Percentiles rank a stretch among this genome's conserved stretches.
These are phyloP conservation scores for Paecilomyces fulvus DNA, from an alignment of 2,329 filamentous ascomycete species.

Conservation along the genomic window DNA sequence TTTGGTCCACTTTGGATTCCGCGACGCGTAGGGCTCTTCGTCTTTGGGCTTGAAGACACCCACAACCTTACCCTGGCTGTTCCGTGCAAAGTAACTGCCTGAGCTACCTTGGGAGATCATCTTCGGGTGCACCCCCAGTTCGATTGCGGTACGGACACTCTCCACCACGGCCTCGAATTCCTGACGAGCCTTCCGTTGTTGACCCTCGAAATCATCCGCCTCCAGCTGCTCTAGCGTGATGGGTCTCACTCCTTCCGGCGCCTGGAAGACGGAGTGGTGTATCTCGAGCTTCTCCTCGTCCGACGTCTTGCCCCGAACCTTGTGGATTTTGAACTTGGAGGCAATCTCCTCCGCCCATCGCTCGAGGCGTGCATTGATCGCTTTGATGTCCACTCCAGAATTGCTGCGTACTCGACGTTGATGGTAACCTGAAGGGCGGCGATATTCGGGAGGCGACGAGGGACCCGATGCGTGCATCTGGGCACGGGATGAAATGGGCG, in stretches of 20 bases:
- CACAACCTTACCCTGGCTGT: slow-evolving; percentile 84
- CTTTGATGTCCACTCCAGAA: slow-evolving; percentile 87
- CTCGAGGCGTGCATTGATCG: slow-evolving; percentile 91
- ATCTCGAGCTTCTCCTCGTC: slow-evolving; percentile 90
- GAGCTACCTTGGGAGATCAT: slow-evolving; percentile 97
- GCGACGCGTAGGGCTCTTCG: slow-evolving; percentile 92
- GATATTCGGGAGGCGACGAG: slow-evolving; percentile 30
- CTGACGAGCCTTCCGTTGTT: slow-evolving; percentile 57
- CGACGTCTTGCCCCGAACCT: slow-evolving; percentile 61
- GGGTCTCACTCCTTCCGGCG: slow-evolving; percentile 78
- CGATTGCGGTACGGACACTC: slow-evolving; percentile 82
- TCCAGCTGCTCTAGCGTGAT: slow-evolving; percentile 67
- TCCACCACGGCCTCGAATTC: slow-evolving; percentile 86
- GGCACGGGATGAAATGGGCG: slow-evolving; percentile 44
- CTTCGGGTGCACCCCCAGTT: slow-evolving; percentile 82
- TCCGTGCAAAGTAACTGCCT: slow-evolving; percentile 94
- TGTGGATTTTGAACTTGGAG: slow-evolving; percentile 84
- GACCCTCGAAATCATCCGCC: slow-evolving; percentile 47
- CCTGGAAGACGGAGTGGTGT: slow-evolving; percentile 92
- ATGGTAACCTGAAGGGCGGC: slow-evolving; percentile 40
- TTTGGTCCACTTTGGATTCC: slow-evolving; percentile 99
- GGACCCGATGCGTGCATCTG: slow-evolving; percentile 43
- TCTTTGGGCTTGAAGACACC: slow-evolving; percentile 99
- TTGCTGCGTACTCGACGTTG: slow-evolving; percentile 57
- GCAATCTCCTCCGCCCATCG: slow-evolving; percentile 98